phyloP scores from a whole-genome alignment of 1,139 yeast species.

The Sugiyamaella xylanicola region DNA sequence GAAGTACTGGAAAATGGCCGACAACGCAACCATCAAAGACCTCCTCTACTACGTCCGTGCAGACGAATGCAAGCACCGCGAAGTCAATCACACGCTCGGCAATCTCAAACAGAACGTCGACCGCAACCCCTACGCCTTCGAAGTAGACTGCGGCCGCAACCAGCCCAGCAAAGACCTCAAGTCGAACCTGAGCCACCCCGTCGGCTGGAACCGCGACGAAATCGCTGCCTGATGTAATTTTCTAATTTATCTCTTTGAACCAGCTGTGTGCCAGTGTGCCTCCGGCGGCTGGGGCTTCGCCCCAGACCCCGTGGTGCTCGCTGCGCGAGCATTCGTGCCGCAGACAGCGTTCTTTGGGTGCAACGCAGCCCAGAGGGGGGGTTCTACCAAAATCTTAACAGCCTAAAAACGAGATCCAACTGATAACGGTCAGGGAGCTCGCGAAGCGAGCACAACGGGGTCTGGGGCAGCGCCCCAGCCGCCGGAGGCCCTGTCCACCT shows the following conservation, averaged over 20 bases:
- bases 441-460: too few relatives aligned
- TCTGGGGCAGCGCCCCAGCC: too few relatives aligned
- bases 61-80: constrained; percentile 76
- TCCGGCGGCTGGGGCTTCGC: not conserved
- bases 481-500: too few relatives aligned
- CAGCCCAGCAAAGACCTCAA: constrained; percentile 61
- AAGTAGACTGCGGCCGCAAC: constrained; percentile 45
- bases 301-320: not conserved
- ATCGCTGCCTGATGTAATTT: constrained; percentile 35
- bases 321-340: too few relatives aligned
- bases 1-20: constrained; percentile 62
- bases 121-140: constrained; percentile 68
- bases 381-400: too few relatives aligned
- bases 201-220: constrained; percentile 72
- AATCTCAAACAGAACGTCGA: constrained; percentile 56
- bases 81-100: constrained; percentile 75
- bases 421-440: too few relatives aligned
- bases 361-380: too few relatives aligned
- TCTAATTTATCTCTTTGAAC: not conserved
- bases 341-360: too few relatives aligned
- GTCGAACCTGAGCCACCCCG: constrained; percentile 47
- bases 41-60: constrained; percentile 59
- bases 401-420: too few relatives aligned
- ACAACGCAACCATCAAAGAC: constrained; percentile 59
- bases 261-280: not conserved